Conservation (phyloP, 176 grass and related monocot species). For the Oropetium thomaeum region DNA sequence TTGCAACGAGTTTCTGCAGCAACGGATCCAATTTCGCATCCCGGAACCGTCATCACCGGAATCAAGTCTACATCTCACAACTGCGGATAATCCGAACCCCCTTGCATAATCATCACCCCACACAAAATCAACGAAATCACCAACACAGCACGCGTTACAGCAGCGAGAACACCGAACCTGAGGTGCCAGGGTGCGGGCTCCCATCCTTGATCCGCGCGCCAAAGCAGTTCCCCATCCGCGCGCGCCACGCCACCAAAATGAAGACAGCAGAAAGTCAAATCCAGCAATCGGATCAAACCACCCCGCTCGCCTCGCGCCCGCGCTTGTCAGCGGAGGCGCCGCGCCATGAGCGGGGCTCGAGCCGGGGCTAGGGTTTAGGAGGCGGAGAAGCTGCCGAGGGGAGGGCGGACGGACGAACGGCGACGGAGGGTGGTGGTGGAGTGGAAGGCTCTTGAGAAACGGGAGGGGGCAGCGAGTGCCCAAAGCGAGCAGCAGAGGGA, state of each 20-base stretch:
- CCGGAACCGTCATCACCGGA: background rate
- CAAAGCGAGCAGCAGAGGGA: background rate
- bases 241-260: conserved; percentile 8
- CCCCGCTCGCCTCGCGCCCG: background rate
- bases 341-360: background rate
- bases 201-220: conserved; percentile 71
- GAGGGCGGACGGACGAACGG: background rate
- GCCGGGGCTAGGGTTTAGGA: conserved; percentile 32
- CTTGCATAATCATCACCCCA: background rate
- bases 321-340: background rate
- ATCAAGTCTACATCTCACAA: background rate
- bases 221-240: conserved; percentile 76
- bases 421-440: background rate
- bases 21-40: background rate
- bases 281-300: background rate
- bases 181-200: conserved; percentile 46
- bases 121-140: background rate
- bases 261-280: background rate
- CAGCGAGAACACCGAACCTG: conserved; percentile 37
- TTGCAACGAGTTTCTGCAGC: background rate
- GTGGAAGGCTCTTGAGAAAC: background rate
- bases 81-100: background rate
- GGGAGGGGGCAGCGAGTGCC: background rate
- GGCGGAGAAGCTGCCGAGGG: background rate
- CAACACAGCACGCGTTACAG: background rate